phyloP scores from a whole-genome alignment of 1,139 yeast species.

The Groenewaldozyma auringiensis region DNA sequence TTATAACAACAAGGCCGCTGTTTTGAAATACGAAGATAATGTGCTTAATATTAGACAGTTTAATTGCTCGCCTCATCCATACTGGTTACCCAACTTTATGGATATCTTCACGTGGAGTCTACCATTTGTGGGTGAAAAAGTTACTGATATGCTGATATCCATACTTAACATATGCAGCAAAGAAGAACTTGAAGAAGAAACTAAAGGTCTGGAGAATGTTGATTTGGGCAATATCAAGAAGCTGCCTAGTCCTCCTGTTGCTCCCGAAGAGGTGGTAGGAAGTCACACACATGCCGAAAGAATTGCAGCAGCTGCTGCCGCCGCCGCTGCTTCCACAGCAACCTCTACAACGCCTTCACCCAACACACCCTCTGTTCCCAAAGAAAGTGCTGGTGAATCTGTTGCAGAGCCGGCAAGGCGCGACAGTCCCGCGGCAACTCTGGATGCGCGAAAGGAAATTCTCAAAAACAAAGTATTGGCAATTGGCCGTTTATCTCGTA shows the following conservation, averaged over 20 bases:
- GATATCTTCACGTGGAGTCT: constrained; percentile 97
- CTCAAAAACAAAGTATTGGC: constrained; percentile 87
- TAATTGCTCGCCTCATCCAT: constrained; percentile 89
- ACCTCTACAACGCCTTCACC: neutral
- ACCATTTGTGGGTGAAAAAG: constrained; percentile 91
- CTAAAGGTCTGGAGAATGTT: constrained; percentile 25
- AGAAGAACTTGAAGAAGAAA: constrained; percentile 81
- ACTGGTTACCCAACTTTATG: constrained; percentile 96
- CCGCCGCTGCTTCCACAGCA: constrained; percentile 1
- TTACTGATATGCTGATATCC: constrained; percentile 87
- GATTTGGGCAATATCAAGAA: neutral
- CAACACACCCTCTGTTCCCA: neutral
- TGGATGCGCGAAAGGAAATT: constrained; percentile 46
- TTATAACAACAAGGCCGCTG: constrained; percentile 94
- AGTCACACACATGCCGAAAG: neutral
- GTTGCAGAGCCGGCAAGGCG: constrained; percentile 4
- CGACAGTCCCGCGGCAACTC: constrained; percentile 1
- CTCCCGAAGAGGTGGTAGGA: neutral
- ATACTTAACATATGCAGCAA: constrained; percentile 91
- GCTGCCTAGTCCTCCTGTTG: neutral
- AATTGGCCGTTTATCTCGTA: constrained; percentile 87
- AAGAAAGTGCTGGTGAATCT: neutral
- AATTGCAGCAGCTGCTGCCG: neutral
- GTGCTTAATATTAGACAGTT: constrained; percentile 95
- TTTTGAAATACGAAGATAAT: constrained; percentile 77